Evolutionary conservation across 208 protist genomes (phyloP).

Genomic region (Leishmania tarentolae): DNA sequence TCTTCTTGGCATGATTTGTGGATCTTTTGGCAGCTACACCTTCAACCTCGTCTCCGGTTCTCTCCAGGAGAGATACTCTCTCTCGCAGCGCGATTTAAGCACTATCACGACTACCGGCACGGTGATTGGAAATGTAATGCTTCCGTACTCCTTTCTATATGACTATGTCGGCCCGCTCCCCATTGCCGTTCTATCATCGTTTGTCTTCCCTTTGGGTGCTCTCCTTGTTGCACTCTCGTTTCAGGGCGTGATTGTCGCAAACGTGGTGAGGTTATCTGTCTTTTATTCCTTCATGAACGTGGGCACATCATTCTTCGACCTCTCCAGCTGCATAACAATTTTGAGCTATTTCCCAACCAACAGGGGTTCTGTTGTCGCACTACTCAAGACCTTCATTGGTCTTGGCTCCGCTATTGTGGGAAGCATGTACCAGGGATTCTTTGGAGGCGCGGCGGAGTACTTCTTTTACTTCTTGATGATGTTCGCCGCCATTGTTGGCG

Average conservation of each 20-base stretch:
- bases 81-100: conserved; percentile 53
- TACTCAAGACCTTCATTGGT: conserved; percentile 70
- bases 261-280: conserved; percentile 28
- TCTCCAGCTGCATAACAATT: conserved; percentile 49
- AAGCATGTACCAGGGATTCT: conserved; percentile 56
- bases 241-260: conserved; percentile 38
- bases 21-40: conserved; percentile 55
- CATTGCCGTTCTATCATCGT: conserved; percentile 33
- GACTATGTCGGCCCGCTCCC: conserved; percentile 53
- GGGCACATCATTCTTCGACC: conserved; percentile 50
- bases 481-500: conserved; percentile 30
- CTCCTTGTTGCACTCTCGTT: conserved; percentile 50
- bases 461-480: conserved; percentile 72
- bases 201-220: conserved; percentile 42
- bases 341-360: conserved; percentile 54
- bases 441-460: conserved; percentile 18
- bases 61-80: conserved; percentile 54
- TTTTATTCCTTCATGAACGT: conserved; percentile 45
- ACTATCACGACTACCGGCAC: conserved; percentile 59
- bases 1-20: conserved; percentile 49
- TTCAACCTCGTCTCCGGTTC: conserved; percentile 60
- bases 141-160: conserved; percentile 52
- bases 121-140: conserved; percentile 35
- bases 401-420: conserved; percentile 63
- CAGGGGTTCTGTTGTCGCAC: conserved; percentile 46